Evolutionary conservation across 257 asterid species (phyloP).

Genomic region (Plectranthus barbatus): DNA sequence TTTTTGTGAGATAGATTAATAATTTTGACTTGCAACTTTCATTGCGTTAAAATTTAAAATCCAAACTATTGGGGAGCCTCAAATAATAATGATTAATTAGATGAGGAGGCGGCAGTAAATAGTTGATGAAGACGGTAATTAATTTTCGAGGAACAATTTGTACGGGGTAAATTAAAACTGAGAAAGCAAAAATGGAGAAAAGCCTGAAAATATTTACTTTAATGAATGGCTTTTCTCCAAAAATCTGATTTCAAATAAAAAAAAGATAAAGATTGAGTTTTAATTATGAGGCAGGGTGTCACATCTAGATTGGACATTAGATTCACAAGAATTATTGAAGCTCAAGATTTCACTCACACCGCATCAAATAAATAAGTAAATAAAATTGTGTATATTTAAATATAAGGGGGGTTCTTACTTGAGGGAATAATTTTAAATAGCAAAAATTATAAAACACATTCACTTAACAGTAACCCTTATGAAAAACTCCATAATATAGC

Average conservation of each 20-base stretch:
- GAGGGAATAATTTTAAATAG: too few relatives aligned
- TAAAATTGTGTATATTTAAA: too few relatives aligned
- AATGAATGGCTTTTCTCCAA: conserved; percentile 3
- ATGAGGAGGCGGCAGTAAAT: conserved; percentile 8
- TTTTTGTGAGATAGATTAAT: not conserved
- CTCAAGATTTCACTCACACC: too few relatives aligned
- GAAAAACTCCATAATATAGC: too few relatives aligned
- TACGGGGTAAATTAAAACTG: not conserved
- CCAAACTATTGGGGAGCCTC: conserved; percentile 18
- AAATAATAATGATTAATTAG: not conserved
- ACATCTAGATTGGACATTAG: conserved; percentile 31
- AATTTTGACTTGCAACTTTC: not conserved
- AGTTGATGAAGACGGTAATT: not conserved
- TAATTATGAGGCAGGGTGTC: conserved; percentile 14
- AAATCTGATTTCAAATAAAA: conserved; percentile 17
- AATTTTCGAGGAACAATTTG: not conserved
- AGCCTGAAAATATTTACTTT: conserved; percentile 15
- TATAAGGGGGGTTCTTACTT: too few relatives aligned
- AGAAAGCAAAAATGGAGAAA: not conserved
- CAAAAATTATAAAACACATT: too few relatives aligned
- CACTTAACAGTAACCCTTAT: too few relatives aligned
- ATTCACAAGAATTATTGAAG: conserved; percentile 20
- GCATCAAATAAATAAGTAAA: too few relatives aligned
- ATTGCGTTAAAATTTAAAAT: not conserved
- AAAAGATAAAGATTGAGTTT: conserved; percentile 6